A percentile compares a stretch with the other conserved stretches of the same genome.
These are phyloP conservation scores for Canna indica DNA, from an alignment of 176 grass and related monocot species.

Conservation along the genomic window DNA sequence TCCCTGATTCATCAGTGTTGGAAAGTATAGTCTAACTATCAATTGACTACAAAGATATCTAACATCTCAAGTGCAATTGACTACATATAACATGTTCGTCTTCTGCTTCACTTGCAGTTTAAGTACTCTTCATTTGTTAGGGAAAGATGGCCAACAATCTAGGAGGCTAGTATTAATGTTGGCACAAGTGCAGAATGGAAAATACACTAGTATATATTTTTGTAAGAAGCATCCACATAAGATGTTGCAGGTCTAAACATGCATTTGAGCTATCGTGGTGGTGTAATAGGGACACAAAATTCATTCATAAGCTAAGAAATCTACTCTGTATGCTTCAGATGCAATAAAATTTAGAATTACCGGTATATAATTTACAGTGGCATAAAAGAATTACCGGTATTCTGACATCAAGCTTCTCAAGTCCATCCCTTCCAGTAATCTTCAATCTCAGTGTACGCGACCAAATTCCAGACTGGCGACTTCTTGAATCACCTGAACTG, in stretches of 20 bases:
- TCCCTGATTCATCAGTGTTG: constrained; percentile 1
- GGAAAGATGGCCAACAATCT: background rate
- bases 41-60: background rate
- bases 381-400: constrained; percentile 56
- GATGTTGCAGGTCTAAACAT: too few species aligned
- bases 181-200: background rate
- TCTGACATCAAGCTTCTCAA: constrained; percentile 79
- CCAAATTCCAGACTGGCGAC: constrained; percentile 59
- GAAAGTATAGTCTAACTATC: background rate
- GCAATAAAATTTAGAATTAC: too few species aligned
- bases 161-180: background rate
- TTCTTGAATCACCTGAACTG: constrained; percentile 41
- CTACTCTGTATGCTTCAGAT: too few species aligned
- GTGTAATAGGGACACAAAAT: too few species aligned
- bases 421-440: constrained; percentile 78
- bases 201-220: too few species aligned
- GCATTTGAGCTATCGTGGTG: too few species aligned
- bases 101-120: background rate
- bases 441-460: constrained; percentile 60
- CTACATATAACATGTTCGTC: background rate
- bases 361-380: too few species aligned
- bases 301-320: too few species aligned
- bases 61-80: background rate
- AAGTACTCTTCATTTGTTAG: background rate
- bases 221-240: too few species aligned